Conservation (phyloP, 148 eudicot genomes). For the Rhododendron simsii region DNA sequence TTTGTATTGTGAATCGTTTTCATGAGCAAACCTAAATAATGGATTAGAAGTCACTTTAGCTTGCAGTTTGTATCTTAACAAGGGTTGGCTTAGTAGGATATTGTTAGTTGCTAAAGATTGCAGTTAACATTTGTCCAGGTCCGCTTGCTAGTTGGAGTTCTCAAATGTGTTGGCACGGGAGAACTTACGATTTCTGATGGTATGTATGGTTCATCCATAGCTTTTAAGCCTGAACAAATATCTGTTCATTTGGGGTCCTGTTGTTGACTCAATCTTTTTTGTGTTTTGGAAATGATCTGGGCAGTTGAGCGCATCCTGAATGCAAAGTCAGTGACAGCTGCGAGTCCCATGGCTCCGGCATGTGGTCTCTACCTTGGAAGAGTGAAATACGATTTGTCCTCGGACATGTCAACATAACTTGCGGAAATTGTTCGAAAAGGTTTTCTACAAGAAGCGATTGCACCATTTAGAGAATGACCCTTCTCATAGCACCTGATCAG, state of each 20-base stretch:
- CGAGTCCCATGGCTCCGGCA: constrained; percentile 95
- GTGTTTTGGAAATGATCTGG: constrained; percentile 1
- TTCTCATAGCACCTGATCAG: not conserved
- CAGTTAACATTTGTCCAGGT: constrained; percentile 40
- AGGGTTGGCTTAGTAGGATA: not conserved
- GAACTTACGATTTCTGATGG: constrained; percentile 68
- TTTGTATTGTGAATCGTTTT: not conserved
- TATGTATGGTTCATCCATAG: constrained; percentile 11
- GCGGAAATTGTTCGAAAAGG: not conserved
- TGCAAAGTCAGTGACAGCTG: constrained; percentile 69
- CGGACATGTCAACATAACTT: not conserved
- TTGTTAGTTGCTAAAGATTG: not conserved
- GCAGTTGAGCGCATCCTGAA: constrained; percentile 76
- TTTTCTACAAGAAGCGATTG: not conserved
- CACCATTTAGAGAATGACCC: not conserved
- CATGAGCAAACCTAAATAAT: not conserved
- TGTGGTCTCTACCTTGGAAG: constrained; percentile 83
- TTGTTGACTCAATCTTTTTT: not conserved
- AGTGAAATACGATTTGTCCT: constrained; percentile 70
- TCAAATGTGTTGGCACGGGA: constrained; percentile 87
- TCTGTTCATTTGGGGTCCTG: not conserved
- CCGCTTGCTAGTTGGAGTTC: constrained; percentile 84
- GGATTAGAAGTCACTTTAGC: not conserved
- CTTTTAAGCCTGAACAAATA: not conserved
- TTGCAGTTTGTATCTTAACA: not conserved